Conservation (phyloP, 495 filamentous ascomycete species). For the Penicillium chermesinum region DNA sequence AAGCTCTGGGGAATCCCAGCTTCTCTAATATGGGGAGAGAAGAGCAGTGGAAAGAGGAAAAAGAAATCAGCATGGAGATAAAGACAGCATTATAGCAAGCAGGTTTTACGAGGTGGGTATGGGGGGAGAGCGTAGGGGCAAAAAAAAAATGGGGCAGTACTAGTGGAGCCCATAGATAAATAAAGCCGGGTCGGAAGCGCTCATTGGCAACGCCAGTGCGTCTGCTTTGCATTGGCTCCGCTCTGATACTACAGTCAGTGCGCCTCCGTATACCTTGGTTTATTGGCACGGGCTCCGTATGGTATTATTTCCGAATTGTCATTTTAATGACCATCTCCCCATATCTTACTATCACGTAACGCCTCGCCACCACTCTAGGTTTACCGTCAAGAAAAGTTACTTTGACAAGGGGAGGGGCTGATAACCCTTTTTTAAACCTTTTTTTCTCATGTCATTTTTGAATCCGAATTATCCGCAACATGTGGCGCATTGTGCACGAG, state of each 20-base stretch:
- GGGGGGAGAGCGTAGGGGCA: conserved; percentile 3
- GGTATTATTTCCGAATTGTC: background rate
- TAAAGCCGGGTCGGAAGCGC: conserved; percentile 18
- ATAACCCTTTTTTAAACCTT: background rate
- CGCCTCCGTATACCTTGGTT: conserved; percentile 18
- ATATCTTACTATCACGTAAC: too few relatives aligned
- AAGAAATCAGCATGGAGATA: background rate
- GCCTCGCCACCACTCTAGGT: background rate
- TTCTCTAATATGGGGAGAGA: background rate
- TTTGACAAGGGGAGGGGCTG: background rate
- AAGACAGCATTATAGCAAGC: conserved; percentile 4
- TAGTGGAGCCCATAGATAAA: conserved; percentile 14
- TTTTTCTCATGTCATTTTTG: background rate
- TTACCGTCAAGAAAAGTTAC: too few relatives aligned
- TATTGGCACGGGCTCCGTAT: conserved; percentile 1
- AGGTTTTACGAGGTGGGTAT: background rate
- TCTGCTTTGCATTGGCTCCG: conserved; percentile 21
- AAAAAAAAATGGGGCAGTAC: conserved; percentile 19
- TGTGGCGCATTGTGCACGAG: conserved; percentile 15
- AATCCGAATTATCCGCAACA: conserved; percentile 13
- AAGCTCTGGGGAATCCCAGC: background rate
- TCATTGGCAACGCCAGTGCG: conserved; percentile 13
- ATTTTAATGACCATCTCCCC: background rate
- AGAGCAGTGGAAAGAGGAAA: background rate
- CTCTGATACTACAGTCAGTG: conserved; percentile 22